These are phyloP conservation scores for Cymbidium sinense DNA, from an alignment of 106 monocot genomes.

Conservation along the genomic window DNA sequence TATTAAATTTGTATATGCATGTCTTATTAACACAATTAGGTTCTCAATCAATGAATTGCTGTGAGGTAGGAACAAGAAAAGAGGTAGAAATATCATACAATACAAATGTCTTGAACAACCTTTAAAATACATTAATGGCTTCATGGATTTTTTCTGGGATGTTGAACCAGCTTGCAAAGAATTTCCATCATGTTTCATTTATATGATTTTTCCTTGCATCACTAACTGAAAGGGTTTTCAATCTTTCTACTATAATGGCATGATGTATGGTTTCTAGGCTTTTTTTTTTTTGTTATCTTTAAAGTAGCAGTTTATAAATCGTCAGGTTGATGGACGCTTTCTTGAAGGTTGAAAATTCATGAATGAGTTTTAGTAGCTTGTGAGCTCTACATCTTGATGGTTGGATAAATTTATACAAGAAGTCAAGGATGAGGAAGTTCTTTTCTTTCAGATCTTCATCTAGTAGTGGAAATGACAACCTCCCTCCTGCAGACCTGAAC, in stretches of 20 bases:
- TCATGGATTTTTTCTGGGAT: no score
- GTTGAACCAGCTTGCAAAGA: not conserved
- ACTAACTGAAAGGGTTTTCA: not conserved
- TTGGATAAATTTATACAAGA: not conserved
- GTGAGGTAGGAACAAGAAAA: no score
- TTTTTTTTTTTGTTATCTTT: not conserved
- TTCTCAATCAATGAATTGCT: no score
- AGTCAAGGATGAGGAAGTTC: constrained; percentile 34
- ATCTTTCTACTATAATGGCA: not conserved
- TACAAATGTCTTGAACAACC: no score
- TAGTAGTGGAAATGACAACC: constrained; percentile 15
- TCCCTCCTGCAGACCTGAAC: constrained; percentile 5
- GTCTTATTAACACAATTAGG: not conserved
- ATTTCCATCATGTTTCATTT: not conserved
- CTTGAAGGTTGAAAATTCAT: not conserved
- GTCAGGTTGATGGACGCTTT: not conserved
- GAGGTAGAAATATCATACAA: no score
- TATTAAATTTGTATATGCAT: no score
- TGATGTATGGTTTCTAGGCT: not conserved
- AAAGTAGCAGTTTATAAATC: constrained; percentile 1
- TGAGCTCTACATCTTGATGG: not conserved
- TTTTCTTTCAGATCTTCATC: constrained; percentile 44
- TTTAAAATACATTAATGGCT: no score
- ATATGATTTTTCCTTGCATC: not conserved
- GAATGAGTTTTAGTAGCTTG: not conserved